A percentile compares a stretch with the other conserved stretches of the same genome.
Conservation (phyloP, 1,284 basidiomycete species). For the Sparassis latifolia region DNA sequence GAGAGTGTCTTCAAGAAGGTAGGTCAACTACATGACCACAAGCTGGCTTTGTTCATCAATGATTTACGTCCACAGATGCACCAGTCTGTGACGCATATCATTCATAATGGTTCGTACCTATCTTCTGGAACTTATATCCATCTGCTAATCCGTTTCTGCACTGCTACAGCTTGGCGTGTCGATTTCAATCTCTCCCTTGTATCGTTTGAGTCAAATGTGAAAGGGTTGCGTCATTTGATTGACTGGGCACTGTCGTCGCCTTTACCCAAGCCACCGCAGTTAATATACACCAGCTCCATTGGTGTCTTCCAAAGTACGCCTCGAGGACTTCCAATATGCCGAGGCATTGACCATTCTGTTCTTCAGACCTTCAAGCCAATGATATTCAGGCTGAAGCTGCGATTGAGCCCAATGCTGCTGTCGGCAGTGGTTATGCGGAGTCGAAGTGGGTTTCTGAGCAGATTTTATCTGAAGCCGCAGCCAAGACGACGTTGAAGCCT, state of each 20-base stretch:
- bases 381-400: constrained; percentile 6
- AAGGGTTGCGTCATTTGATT: constrained; percentile 13
- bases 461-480: constrained; percentile 16
- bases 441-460: constrained; percentile 35
- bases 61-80: constrained; percentile 11
- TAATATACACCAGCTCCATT: constrained; percentile 29
- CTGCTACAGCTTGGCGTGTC: constrained; percentile 26
- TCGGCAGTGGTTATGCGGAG: constrained; percentile 32
- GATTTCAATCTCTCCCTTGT: constrained; percentile 26
- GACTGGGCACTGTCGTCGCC: constrained; percentile 21
- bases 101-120: constrained; percentile 26
- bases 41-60: not conserved
- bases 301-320: constrained; percentile 18
- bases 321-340: not conserved
- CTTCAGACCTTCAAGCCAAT: not conserved
- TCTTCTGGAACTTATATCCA: constrained; percentile 13
- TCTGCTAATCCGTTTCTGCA: not conserved
- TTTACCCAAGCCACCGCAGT: constrained; percentile 12
- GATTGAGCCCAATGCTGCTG: constrained; percentile 18
- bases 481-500: constrained; percentile 18
- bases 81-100: constrained; percentile 20
- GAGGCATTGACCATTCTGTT: no score
- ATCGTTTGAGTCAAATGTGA: constrained; percentile 17
- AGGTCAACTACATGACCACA: not conserved
- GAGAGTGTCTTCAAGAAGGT: constrained; percentile 23